Conservation (phyloP, 2,329 filamentous ascomycete species). For the Aspergillus proliferans region DNA sequence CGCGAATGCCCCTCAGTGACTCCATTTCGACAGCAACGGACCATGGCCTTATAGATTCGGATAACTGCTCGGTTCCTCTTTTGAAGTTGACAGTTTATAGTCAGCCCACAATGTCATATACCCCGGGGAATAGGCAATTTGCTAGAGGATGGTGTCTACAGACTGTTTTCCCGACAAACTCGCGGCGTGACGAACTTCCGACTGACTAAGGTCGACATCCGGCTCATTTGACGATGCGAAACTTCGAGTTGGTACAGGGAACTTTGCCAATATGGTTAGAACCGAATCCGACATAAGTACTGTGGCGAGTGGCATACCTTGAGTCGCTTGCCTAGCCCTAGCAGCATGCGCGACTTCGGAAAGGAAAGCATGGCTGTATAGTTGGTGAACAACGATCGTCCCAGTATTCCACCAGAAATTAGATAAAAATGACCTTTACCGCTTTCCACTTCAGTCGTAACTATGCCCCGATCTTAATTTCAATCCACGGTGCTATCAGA, state of each 20-base stretch:
- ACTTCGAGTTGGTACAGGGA: constrained; percentile 2
- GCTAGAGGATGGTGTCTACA: neutral
- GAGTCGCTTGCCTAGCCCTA: constrained; percentile 14
- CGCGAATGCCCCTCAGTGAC: neutral
- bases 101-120: neutral
- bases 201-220: neutral
- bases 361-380: constrained; percentile 18
- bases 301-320: constrained; percentile 13
- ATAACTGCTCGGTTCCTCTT: constrained; percentile 6
- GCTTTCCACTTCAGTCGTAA: neutral
- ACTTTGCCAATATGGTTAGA: neutral
- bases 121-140: neutral
- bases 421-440: neutral
- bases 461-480: neutral
- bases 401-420: neutral
- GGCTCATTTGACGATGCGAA: neutral
- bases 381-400: too few species aligned
- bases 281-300: neutral
- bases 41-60: constrained; percentile 24
- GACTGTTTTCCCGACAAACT: neutral
- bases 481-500: too few species aligned
- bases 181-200: neutral
- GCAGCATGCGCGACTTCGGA: constrained; percentile 14
- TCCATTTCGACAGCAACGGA: constrained; percentile 11
- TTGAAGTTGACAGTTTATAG: constrained; percentile 8